Conservation (phyloP, 225 moss, liverwort and hornwort species). For the Lunularia cruciata region DNA sequence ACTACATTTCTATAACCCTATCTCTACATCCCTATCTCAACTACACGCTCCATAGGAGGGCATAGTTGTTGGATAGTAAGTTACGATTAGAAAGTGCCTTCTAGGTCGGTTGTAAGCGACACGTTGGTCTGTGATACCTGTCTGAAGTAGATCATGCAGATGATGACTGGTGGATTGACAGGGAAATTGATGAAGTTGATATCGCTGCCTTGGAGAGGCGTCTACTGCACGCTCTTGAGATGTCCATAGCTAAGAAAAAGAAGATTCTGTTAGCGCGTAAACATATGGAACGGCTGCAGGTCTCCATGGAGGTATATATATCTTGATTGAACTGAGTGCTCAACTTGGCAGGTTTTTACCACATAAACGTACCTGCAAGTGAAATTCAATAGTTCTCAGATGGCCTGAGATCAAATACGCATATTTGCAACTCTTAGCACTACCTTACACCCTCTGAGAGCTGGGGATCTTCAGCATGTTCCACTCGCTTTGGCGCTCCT, state of each 20-base stretch:
- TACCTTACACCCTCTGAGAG: no score
- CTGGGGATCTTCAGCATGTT: not conserved
- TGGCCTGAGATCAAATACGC: no score
- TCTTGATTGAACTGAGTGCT: not conserved
- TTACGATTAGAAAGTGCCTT: no score
- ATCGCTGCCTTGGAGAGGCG: slow-evolving; percentile 58
- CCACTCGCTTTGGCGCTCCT: no score
- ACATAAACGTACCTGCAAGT: no score
- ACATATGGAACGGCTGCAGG: slow-evolving; percentile 47
- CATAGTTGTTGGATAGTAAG: no score
- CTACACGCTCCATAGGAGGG: no score
- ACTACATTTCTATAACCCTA: no score
- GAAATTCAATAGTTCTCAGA: no score
- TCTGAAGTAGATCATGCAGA: slow-evolving; percentile 43
- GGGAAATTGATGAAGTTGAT: slow-evolving; percentile 67
- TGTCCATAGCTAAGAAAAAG: slow-evolving; percentile 53
- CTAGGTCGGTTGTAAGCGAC: not conserved
- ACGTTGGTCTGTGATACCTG: not conserved
- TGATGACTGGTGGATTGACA: slow-evolving; percentile 41
- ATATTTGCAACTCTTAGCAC: no score
- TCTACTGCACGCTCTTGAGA: slow-evolving; percentile 58
- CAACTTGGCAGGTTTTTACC: no score
- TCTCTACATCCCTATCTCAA: no score
- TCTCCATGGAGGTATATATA: slow-evolving; percentile 45
- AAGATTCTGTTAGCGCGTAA: slow-evolving; percentile 52